phyloP scores from a whole-genome alignment of 306 rosid genomes.

The Neltuma alba region DNA sequence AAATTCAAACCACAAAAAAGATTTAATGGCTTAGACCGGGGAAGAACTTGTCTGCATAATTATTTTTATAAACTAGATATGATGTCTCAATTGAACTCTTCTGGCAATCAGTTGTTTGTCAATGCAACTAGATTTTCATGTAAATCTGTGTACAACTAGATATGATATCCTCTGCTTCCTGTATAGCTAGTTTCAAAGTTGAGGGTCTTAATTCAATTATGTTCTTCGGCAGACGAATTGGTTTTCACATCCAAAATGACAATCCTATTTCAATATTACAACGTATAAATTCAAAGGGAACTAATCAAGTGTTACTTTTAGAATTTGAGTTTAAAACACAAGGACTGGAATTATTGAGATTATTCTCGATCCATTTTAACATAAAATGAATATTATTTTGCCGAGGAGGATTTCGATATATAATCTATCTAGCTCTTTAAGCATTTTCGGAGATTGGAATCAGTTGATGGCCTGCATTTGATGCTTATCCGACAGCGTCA shows the following conservation, averaged over 20 bases:
- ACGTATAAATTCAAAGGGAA: too few relatives aligned
- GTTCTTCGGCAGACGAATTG: slow-evolving; percentile 24
- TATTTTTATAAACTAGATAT: slow-evolving; percentile 8
- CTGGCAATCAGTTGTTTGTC: slow-evolving; percentile 19
- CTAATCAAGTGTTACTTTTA: too few relatives aligned
- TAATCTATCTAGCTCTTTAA: too few relatives aligned
- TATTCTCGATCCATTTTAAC: too few relatives aligned
- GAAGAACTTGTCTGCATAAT: slow-evolving; percentile 1
- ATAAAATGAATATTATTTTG: too few relatives aligned
- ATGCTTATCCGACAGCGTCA: background rate
- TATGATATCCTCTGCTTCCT: slow-evolving; percentile 14
- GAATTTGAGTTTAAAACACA: too few relatives aligned
- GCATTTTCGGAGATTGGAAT: background rate
- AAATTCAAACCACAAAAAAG: slow-evolving; percentile 10
- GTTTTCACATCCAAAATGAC: slow-evolving; percentile 29
- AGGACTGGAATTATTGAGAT: too few relatives aligned
- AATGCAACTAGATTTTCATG: slow-evolving; percentile 29
- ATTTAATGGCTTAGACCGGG: background rate
- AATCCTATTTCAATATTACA: slow-evolving; percentile 22
- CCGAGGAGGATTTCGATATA: too few relatives aligned
- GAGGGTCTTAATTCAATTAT: slow-evolving; percentile 19
- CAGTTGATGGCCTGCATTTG: background rate
- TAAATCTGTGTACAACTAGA: slow-evolving; percentile 14
- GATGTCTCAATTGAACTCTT: slow-evolving; percentile 19
- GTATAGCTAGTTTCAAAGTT: slow-evolving; percentile 15